Conservation (phyloP, 169 alveolate genomes). For the Babesia bovis region DNA sequence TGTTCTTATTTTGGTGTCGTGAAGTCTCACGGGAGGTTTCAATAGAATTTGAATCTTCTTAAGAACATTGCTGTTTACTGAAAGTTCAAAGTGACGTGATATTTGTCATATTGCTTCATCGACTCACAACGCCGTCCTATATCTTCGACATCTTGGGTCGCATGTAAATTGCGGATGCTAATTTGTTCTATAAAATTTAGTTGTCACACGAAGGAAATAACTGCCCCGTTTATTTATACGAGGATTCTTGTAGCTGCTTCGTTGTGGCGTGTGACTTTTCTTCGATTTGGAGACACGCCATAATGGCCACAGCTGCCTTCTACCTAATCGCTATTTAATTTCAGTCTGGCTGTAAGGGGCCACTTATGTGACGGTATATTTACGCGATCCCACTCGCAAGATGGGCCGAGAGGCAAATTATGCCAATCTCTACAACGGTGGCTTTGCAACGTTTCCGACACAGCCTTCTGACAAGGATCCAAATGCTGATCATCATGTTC, state of each 20-base stretch:
- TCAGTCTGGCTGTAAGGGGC: neutral
- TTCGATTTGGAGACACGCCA: slow-evolving; percentile 13
- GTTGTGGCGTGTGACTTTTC: slow-evolving; percentile 27
- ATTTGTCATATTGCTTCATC: too few species aligned
- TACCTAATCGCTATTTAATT: neutral
- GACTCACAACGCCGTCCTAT: neutral
- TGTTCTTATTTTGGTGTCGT: too few species aligned
- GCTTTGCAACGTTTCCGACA: slow-evolving; percentile 10
- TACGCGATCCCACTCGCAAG: neutral
- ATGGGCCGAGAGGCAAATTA: slow-evolving; percentile 32
- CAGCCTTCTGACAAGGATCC: slow-evolving; percentile 16
- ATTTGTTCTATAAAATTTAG: neutral
- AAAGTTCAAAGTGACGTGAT: too few species aligned
- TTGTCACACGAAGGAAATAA: neutral
- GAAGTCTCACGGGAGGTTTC: too few species aligned
- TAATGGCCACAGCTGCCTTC: neutral
- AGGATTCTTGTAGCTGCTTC: slow-evolving; percentile 2
- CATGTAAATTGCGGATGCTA: neutral
- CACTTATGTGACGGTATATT: neutral
- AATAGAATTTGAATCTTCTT: too few species aligned
- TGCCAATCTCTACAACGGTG: slow-evolving; percentile 22
- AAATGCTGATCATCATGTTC: neutral
- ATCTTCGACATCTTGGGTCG: neutral
- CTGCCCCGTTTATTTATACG: neutral
- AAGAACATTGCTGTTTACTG: too few species aligned